Base-by-base conservation (phyloP, 768 basidiomycete species). In the Piloderma croceum region DNA sequence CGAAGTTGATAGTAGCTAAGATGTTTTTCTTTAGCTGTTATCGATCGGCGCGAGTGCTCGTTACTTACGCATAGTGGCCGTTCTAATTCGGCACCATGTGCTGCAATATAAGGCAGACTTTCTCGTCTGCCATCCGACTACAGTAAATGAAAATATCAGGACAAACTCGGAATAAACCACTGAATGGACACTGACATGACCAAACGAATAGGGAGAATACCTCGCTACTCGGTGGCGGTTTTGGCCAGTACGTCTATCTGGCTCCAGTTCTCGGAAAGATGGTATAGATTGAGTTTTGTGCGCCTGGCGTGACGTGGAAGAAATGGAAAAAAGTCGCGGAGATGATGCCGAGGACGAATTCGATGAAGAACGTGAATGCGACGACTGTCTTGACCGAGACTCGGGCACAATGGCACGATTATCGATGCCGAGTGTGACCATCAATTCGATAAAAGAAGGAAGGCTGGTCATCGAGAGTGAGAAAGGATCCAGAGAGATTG, bases 361-460 rank as follows among this genome's bases (percentile, higher is more conserved):
- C 3, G 72, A 65, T 19, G 70, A 66, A 21, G 66, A 67, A 51
- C 58, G 62, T 42, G 60, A 56, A 42, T 56, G 61, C 47, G 45
- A 49, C 52, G 50, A 63, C 39, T 34, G 64, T 51, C 19, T 57
- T 49, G 36, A 45, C 53, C 47, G 57, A 47, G 34, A 64, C n/a
- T n/a, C n/a, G n/a, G n/a, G n/a, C n/a, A n/a, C n/a, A n/a, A n/a
- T n/a, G 60, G 64, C 34, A 22, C 56, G 59, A 49, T 73, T 71
- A 49, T 84, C 77, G 60, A 90, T 70, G 48, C 84, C 88, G 50
- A 90, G 70, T 45, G 88, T 77, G 47, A 77, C 77, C 85, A 90
- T 87, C 58, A 90, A 83, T 66, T 89, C 81, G 43, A 87, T 79
- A 60, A 90, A 90, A 42, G 88, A 89, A 55, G 88, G 88, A 52